Conservation (phyloP, 306 rosid genomes). For the Mucuna pruriens region DNA sequence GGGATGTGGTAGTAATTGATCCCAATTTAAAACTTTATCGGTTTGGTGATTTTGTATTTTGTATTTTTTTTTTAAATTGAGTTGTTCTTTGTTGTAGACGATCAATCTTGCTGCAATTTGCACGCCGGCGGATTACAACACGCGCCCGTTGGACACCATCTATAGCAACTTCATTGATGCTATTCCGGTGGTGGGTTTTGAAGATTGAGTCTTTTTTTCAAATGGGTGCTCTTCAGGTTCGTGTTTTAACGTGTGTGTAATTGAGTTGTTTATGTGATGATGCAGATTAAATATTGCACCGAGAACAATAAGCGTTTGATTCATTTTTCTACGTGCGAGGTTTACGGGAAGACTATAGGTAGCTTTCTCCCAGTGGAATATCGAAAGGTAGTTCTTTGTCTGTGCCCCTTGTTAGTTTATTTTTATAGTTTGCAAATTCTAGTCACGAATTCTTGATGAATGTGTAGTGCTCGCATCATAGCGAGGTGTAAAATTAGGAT, state of each 20-base stretch:
- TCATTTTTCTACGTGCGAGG: slow-evolving; percentile 93
- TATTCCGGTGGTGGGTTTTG: slow-evolving; percentile 73
- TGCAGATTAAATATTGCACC: slow-evolving; percentile 74
- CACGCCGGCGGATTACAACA: slow-evolving; percentile 86
- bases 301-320: slow-evolving; percentile 78
- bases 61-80: not conserved
- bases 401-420: not conserved
- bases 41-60: not conserved
- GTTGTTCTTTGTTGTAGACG: slow-evolving; percentile 46
- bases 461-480: not conserved
- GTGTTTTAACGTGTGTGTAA: not conserved
- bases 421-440: not conserved
- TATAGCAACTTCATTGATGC: slow-evolving; percentile 88
- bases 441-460: not conserved
- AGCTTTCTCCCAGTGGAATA: slow-evolving; percentile 81
- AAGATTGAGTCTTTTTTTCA: not conserved
- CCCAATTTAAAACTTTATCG: not conserved
- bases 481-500: not conserved
- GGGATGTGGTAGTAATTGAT: not conserved
- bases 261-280: slow-evolving; percentile 18
- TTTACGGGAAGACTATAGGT: slow-evolving; percentile 84
- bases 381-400: slow-evolving; percentile 59
- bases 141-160: slow-evolving; percentile 84
- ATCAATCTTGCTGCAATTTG: slow-evolving; percentile 91
- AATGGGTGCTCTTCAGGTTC: not conserved